phyloP scores from a whole-genome alignment of 2,329 filamentous ascomycete genomes.

The Ilyonectria destructans region DNA sequence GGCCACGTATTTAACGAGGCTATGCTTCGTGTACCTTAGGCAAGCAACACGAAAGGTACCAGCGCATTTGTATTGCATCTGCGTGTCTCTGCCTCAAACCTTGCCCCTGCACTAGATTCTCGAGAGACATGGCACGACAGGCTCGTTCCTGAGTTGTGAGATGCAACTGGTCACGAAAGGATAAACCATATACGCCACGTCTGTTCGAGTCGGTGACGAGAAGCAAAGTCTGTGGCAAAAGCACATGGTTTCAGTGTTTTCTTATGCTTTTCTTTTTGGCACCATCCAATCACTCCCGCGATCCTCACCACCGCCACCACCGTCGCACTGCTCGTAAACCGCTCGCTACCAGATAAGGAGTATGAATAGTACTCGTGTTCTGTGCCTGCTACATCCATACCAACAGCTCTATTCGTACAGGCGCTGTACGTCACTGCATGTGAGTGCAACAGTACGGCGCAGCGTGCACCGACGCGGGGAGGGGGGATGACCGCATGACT shows the following conservation, averaged over 20 bases:
- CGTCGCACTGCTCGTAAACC: neutral
- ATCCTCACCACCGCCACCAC: neutral
- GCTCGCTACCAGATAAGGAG: neutral
- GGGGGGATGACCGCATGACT: constrained; percentile 8
- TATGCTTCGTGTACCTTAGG: neutral
- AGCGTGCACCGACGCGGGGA: constrained; percentile 12
- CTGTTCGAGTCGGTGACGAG: neutral
- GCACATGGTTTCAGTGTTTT: neutral
- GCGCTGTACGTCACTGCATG: neutral
- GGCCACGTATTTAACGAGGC: neutral
- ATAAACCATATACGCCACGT: constrained; percentile 12
- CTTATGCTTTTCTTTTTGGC: neutral
- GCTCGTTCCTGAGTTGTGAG: constrained; percentile 21
- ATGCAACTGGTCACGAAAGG: constrained; percentile 12
- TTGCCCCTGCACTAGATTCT: constrained; percentile 21
- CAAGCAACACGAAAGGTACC: neutral
- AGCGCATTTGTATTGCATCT: constrained; percentile 12
- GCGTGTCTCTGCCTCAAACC: constrained; percentile 26
- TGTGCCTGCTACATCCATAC: neutral
- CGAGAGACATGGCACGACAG: constrained; percentile 23
- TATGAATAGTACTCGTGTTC: neutral
- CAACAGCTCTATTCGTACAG: neutral
- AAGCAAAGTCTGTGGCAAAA: neutral
- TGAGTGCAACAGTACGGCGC: constrained; percentile 16
- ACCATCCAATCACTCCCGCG: neutral